These are phyloP conservation scores for Dioszegia crocea DNA, from an alignment of 768 basidiomycete species.

Conservation along the genomic window DNA sequence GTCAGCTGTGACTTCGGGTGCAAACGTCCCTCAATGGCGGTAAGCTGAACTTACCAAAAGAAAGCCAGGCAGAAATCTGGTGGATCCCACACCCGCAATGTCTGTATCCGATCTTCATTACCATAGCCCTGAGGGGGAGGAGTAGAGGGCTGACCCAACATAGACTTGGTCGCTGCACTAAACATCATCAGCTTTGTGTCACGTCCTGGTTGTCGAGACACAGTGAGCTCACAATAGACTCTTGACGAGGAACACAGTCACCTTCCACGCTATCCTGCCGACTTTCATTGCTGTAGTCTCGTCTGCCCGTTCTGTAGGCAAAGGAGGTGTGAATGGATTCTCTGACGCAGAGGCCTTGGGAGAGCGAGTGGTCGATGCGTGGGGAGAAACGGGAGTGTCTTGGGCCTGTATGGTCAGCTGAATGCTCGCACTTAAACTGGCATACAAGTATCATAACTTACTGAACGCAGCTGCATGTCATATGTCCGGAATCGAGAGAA, in stretches of 20 bases:
- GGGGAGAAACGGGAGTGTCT: constrained; percentile 39
- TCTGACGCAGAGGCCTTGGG: constrained; percentile 17
- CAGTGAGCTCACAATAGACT: constrained; percentile 19
- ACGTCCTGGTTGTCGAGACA: not conserved
- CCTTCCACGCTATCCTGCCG: constrained; percentile 8
- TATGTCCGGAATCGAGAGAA: constrained; percentile 46
- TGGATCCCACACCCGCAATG: constrained; percentile 47
- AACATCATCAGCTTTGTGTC: not conserved
- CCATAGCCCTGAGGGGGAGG: not conserved
- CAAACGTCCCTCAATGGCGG: no score
- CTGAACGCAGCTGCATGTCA: constrained; percentile 45
- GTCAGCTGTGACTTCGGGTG: constrained; percentile 6
- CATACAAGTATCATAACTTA: constrained; percentile 9
- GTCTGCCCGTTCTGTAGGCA: not conserved
- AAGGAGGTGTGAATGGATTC: constrained; percentile 14
- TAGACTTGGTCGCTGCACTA: constrained; percentile 20
- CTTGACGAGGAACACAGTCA: constrained; percentile 15
- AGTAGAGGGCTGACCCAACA: constrained; percentile 18
- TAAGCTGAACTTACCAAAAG: constrained; percentile 39
- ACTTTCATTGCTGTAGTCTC: not conserved
- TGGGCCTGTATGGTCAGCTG: constrained; percentile 17
- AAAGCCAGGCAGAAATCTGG: constrained; percentile 46
- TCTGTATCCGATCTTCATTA: constrained; percentile 38
- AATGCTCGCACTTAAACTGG: not conserved
- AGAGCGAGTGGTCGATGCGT: constrained; percentile 34